Conservation (phyloP, 176 grass and related monocot genomes). For the Poa pratensis region DNA sequence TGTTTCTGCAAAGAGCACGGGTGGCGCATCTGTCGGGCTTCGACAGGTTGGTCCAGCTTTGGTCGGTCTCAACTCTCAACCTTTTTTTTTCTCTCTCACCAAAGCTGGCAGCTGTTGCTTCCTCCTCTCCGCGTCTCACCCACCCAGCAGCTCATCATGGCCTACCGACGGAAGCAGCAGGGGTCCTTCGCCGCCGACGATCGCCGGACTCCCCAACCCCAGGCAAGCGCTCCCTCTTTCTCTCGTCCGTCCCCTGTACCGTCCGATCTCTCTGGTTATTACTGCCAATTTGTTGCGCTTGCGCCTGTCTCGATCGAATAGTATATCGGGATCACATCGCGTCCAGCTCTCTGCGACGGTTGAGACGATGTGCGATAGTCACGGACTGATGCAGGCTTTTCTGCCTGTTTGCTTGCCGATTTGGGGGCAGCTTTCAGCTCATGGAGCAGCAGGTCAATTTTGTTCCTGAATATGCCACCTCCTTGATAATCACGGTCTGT, state of each 20-base stretch:
- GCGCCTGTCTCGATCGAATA: conserved; percentile 13
- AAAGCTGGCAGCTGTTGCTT: conserved; percentile 10
- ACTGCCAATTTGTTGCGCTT: background rate
- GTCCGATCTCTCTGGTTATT: background rate
- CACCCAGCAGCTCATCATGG: conserved; percentile 39
- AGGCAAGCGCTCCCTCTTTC: conserved; percentile 2
- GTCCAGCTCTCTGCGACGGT: background rate
- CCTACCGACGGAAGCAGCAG: conserved; percentile 68
- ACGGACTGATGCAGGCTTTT: background rate
- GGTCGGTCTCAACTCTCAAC: background rate
- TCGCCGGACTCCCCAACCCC: conserved; percentile 39
- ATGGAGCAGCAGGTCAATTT: background rate
- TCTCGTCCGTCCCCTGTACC: too few species aligned
- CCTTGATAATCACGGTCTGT: background rate
- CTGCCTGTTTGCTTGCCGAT: background rate
- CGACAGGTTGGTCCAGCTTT: conserved; percentile 6
- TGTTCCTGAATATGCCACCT: background rate
- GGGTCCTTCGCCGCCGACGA: conserved; percentile 14
- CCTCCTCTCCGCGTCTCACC: conserved; percentile 4
- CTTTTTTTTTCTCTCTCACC: background rate
- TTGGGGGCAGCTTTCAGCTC: background rate
- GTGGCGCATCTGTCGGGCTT: background rate
- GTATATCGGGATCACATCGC: background rate
- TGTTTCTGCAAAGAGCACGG: background rate
- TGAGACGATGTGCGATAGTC: background rate